These are phyloP conservation scores for Torulaspora microellipsoides DNA, from an alignment of 805 yeast genomes.

Conservation along the genomic window DNA sequence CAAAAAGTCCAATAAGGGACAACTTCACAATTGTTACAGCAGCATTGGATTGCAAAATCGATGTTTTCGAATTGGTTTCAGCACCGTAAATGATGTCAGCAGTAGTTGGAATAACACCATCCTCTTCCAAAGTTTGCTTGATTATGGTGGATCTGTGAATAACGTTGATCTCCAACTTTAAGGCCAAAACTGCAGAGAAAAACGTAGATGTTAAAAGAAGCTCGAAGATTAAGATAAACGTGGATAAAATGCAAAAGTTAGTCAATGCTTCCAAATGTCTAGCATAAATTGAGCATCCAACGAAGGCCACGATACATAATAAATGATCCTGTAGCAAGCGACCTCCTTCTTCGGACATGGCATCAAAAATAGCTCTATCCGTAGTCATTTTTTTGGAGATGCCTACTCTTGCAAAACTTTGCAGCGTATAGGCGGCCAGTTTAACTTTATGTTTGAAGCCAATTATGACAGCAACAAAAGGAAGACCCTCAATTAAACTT, in stretches of 20 bases:
- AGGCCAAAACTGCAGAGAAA: slow-evolving; percentile 73
- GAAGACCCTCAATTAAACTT: slow-evolving; percentile 83
- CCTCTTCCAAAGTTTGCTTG: slow-evolving; percentile 81
- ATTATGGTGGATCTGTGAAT: slow-evolving; percentile 77
- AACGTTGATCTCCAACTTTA: slow-evolving; percentile 81
- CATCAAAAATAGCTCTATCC: slow-evolving; percentile 31
- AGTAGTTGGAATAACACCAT: slow-evolving; percentile 70
- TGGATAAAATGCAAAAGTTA: slow-evolving; percentile 74
- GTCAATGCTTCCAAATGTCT: slow-evolving; percentile 67
- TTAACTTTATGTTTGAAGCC: slow-evolving; percentile 85
- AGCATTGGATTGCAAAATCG: slow-evolving; percentile 35
- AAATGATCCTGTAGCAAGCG: slow-evolving; percentile 62
- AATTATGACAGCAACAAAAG: slow-evolving; percentile 84
- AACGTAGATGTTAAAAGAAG: slow-evolving; percentile 70
- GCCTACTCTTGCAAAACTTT: slow-evolving; percentile 33
- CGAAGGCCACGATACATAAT: slow-evolving; percentile 66
- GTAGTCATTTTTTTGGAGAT: slow-evolving; percentile 30
- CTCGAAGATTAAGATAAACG: slow-evolving; percentile 67
- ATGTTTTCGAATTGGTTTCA: slow-evolving; percentile 19
- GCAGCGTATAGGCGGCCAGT: slow-evolving; percentile 57
- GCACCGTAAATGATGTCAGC: slow-evolving; percentile 59
- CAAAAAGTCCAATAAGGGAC: slow-evolving; percentile 53
- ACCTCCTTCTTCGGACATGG: slow-evolving; percentile 37
- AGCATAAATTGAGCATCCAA: slow-evolving; percentile 57
- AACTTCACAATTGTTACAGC: slow-evolving; percentile 53